Conservation (phyloP, 805 yeast genomes). For the Metschnikowia reukaufii region DNA sequence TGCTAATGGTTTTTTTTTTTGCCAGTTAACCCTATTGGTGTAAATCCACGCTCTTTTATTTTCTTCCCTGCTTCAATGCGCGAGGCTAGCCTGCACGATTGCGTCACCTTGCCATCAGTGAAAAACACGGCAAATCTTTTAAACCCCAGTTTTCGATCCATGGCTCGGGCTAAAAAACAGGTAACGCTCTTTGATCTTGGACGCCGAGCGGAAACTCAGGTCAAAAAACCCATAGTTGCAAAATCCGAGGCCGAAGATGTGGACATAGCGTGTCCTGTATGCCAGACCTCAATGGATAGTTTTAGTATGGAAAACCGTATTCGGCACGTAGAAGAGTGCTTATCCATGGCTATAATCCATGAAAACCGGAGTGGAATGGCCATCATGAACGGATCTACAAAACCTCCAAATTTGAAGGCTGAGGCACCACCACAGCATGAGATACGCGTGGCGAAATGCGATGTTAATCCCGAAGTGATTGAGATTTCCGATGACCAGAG, state of each 20-base stretch:
- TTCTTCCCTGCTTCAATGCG: too few species aligned
- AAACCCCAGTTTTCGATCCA: neutral
- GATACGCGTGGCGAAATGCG: conserved; percentile 27
- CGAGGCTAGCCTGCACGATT: conserved; percentile 6
- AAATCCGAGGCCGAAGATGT: neutral
- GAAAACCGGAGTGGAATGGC: conserved; percentile 21
- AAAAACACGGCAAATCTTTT: neutral
- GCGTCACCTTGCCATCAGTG: conserved; percentile 8
- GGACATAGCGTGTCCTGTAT: conserved; percentile 50
- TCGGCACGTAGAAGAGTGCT: conserved; percentile 57
- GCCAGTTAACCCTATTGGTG: too few species aligned
- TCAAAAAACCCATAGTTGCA: neutral
- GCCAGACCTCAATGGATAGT: conserved; percentile 39
- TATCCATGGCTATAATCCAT: conserved; percentile 30
- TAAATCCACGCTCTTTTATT: too few species aligned
- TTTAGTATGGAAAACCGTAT: conserved; percentile 45
- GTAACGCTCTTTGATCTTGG: conserved; percentile 3
- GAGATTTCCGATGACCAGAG: neutral
- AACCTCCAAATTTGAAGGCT: neutral
- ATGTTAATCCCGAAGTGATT: neutral
- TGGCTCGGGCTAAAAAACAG: conserved; percentile 5
- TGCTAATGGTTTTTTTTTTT: too few species aligned
- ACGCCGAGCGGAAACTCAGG: neutral
- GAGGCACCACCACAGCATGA: neutral
- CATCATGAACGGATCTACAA: too few species aligned